Conservation (phyloP, 2,329 filamentous ascomycete genomes). For the Penicillium janthinellum region DNA sequence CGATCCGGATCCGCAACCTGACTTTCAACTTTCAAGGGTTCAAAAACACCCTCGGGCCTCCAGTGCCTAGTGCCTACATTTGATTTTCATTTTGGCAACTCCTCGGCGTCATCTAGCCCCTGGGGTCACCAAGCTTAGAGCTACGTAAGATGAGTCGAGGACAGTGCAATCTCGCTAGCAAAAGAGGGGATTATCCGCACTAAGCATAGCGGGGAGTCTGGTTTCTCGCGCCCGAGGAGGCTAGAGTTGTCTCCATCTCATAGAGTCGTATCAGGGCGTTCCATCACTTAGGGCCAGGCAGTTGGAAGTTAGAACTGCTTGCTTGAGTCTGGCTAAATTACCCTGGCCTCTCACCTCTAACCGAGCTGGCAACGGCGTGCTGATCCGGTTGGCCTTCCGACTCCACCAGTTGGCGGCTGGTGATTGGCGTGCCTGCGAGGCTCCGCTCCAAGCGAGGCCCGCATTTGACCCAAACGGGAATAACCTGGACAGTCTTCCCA, state of each 20-base stretch:
- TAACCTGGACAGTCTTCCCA: neutral
- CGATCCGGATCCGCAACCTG: neutral
- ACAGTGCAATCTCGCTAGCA: too few relatives aligned
- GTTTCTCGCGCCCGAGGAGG: too few relatives aligned
- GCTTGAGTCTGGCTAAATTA: neutral
- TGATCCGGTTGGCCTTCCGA: slow-evolving; percentile 21
- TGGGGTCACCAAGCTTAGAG: too few relatives aligned
- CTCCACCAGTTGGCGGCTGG: neutral
- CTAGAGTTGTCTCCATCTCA: neutral
- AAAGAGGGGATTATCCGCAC: too few relatives aligned
- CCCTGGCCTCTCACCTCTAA: neutral
- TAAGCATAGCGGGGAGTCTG: too few relatives aligned
- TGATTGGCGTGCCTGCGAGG: slow-evolving; percentile 15
- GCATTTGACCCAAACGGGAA: neutral
- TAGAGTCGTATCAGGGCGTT: neutral
- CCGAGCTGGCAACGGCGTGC: slow-evolving; percentile 15
- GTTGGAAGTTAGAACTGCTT: neutral
- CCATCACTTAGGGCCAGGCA: neutral
- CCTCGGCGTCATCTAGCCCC: too few relatives aligned
- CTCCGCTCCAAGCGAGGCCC: neutral
- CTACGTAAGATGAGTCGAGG: too few relatives aligned
- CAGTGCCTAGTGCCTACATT: too few relatives aligned
- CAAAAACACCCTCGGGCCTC: neutral
- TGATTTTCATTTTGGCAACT: neutral
- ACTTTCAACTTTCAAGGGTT: neutral